Base-by-base conservation (phyloP, 306 rosid genomes). In the Hylodesmum podocarpum region DNA sequence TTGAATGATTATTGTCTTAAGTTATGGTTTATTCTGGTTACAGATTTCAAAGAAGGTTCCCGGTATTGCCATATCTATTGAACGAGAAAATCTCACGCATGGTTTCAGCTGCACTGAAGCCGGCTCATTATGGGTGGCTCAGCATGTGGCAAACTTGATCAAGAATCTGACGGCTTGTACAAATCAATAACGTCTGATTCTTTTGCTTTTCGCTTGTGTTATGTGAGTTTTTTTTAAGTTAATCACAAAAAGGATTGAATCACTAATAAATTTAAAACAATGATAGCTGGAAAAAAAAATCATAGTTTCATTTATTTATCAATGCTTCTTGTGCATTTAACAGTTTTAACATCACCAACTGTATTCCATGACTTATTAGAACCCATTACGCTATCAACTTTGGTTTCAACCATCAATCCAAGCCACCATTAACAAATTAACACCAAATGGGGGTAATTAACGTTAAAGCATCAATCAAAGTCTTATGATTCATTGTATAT, bases 41-140 rank as follows among this genome's bases (percentile, higher is more conserved):
- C 86, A 92, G 99, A 91, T 92, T 62, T 78, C 86, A 55, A 77
- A 80, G 80, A 92, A 89, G 84, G 91, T 87, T 84, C 97, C 99
- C 21, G 90, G 82, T 51, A 75, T 86, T 51, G 58, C 70, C 50
- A 25, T 82, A 63, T 65, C 89, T 61, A 80, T 88, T 54, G 97
- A 87, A 81, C 80, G 91, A 63, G 97, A 91, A 84, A 91, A 89
- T 47, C 92, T 84, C 82, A 81, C 88, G 27, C 99, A 90, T 69
- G 82, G 84, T 64, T 95, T 95, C 84, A 76, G 87, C 75, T 92
- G 97, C 86, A 86, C 91, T 5, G 92, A 92, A 78, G 94, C 84
- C 46, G 99, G 94, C 29, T 90, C 99, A 13, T 44, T 85, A 11
- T 90, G 96, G 91, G 96, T 90, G 83, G 99, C 97, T 47, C 83